Evolutionary conservation across 495 filamentous ascomycete genomes (phyloP), one percentile per base, ranked within the genome.

Genomic region (Xylaria scruposa): DNA sequence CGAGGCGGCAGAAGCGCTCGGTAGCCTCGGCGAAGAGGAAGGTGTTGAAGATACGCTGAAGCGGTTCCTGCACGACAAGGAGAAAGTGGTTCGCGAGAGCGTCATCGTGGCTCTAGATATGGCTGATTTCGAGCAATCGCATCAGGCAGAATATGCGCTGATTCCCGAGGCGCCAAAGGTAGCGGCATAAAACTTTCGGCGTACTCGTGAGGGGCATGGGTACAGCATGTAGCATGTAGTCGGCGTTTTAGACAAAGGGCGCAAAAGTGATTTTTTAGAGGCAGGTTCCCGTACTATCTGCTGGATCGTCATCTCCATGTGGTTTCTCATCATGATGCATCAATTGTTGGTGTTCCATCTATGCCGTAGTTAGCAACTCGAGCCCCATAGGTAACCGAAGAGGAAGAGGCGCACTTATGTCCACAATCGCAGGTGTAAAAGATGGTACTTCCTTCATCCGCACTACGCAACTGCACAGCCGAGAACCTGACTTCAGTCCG

Each of bases 1-100:
- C 79, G 96, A 99, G 80, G 96, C 96, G 58, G 96, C 97, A 5
- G 96, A 99, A 81, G 96, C 96, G 29, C 90, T 99, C n/a, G 96
- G 96, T 8, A 97, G 94, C 75, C 86, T 99, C 29, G 96, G 95
- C 21, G 94, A 96, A 31, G 94, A 97, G 76, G 93, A 97, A 65
- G 95, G 95, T 13, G 97, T 98, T 33, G 94, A 97, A 77, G 91
- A 92, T 65, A 91, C 89, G 4, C 78, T 99, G 81, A 92, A 89
- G 83, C 87, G 85, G 72, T 98, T 97, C 83, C 82, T 97, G 62
- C 86, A 97, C 75, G 97, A 98, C 80, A 89, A 91, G 51, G 96
- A 98, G 81, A 88, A 93, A 75, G 94, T 99, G 3, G 96, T 99
- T 46, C 88, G 94, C 63, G 96, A 99, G 76, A 98, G 95, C 78